These are phyloP conservation scores for Penicillium sclerotigenum DNA, from an alignment of 2,329 filamentous ascomycete genomes.

Conservation along the genomic window DNA sequence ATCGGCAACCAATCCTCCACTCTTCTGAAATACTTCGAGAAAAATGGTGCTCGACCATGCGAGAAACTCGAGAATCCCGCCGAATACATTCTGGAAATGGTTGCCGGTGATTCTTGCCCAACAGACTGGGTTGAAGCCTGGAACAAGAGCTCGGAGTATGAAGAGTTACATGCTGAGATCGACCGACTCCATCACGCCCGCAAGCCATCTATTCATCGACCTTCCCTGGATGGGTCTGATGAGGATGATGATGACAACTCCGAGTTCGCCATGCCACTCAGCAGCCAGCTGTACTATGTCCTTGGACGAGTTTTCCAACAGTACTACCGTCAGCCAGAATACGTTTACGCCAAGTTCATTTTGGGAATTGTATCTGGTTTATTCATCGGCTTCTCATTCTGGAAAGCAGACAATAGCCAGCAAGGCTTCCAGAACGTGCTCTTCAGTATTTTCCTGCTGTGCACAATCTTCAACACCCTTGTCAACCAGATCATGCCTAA, in stretches of 20 bases:
- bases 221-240: neutral
- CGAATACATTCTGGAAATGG: conserved; percentile 67
- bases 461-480: conserved; percentile 50
- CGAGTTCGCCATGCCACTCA: conserved; percentile 74
- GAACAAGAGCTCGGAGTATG: conserved; percentile 56
- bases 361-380: conserved; percentile 61
- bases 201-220: conserved; percentile 52
- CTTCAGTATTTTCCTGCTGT: conserved; percentile 76
- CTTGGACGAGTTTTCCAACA: conserved; percentile 73
- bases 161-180: conserved; percentile 55
- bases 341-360: conserved; percentile 75
- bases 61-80: conserved; percentile 65
- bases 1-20: conserved; percentile 57
- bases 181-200: conserved; percentile 48
- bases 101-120: conserved; percentile 38
- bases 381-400: conserved; percentile 80
- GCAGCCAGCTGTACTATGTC: conserved; percentile 62
- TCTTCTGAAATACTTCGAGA: conserved; percentile 61
- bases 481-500: conserved; percentile 66
- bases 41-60: conserved; percentile 58
- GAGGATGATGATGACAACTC: conserved; percentile 46
- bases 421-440: conserved; percentile 81
- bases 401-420: conserved; percentile 63
- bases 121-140: conserved; percentile 63
- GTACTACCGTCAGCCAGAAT: conserved; percentile 80